Evolutionary conservation across 768 basidiomycete species (phyloP), one percentile per base, ranked within the genome.

Genomic region (Trametes elegans): DNA sequence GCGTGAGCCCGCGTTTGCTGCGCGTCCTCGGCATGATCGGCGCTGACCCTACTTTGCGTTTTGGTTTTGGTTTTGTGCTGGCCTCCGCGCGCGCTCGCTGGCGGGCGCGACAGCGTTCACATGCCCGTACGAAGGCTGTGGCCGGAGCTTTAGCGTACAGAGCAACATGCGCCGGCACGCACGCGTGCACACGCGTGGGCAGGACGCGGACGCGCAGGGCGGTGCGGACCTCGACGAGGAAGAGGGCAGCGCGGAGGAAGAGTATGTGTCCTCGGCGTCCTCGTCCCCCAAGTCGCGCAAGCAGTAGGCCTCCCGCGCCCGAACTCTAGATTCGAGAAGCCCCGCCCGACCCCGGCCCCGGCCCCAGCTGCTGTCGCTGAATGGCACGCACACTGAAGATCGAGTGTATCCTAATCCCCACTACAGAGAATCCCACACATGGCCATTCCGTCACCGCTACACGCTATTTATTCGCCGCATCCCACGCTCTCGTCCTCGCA

Each of bases 121-220:
- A 39, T 92, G 90, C 67, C 84, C 89, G 16, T 79, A 83, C 48
- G 81, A 85, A 59, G 81, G 80, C 55, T 92, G 90, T 71, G 85
- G 86, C 7, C 85, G 89, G 39, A 83, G 85, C 66, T 92, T 92
- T 71, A 90, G 88, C 65, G 90, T 91, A 45, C 82, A 90, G 66
- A 90, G 88, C 70, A 92, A 92, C 74, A 92, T 92, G 90, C 85
- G 90, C 58, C 78, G 90, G 53, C 90, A 92, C 68, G 83, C 88
- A 55, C 84, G 89, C 51, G 84, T 87, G 11, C 89, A 91, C 65
- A 74, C 70, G 24, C 76, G 64, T 8, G 56, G 57, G 5, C 52
- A 62, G 10, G 62, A 61, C 29, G 34, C 63, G 10, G 62, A 61
- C 29, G 34, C 63, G 0, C 63, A 64, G 49, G 47, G 55, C 26